phyloP scores from a whole-genome alignment of 306 rosid species.

The Cucurbita argyrosperma region DNA sequence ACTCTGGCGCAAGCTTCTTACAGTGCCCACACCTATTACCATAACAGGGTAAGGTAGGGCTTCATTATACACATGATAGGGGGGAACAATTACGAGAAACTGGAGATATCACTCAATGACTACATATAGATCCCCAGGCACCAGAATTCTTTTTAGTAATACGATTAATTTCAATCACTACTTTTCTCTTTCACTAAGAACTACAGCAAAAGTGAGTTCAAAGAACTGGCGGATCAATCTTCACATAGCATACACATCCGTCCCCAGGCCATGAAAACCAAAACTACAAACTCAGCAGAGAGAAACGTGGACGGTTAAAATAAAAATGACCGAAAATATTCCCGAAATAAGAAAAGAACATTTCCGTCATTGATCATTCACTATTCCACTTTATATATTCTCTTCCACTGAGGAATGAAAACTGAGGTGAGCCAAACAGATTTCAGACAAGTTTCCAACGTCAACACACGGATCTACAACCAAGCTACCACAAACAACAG shows the following conservation, averaged over 20 bases:
- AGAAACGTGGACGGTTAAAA: background rate
- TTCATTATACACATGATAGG: background rate
- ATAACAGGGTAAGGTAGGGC: background rate
- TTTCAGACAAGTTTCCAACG: background rate
- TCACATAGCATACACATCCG: background rate
- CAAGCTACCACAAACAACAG: background rate
- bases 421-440: background rate
- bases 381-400: background rate
- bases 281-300: background rate
- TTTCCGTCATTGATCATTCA: background rate
- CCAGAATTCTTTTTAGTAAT: background rate
- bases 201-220: background rate
- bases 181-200: background rate
- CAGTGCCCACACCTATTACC: conserved; percentile 84
- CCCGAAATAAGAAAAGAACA: background rate
- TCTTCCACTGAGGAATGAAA: background rate
- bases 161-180: background rate
- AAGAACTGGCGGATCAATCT: background rate
- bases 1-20: conserved; percentile 84
- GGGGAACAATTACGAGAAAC: background rate
- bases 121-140: background rate
- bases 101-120: background rate
- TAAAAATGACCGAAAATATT: background rate
- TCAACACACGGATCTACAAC: background rate
- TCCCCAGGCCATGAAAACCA: background rate